Evolutionary conservation across 306 rosid species (phyloP).

Genomic region (Inga oerstediana): DNA sequence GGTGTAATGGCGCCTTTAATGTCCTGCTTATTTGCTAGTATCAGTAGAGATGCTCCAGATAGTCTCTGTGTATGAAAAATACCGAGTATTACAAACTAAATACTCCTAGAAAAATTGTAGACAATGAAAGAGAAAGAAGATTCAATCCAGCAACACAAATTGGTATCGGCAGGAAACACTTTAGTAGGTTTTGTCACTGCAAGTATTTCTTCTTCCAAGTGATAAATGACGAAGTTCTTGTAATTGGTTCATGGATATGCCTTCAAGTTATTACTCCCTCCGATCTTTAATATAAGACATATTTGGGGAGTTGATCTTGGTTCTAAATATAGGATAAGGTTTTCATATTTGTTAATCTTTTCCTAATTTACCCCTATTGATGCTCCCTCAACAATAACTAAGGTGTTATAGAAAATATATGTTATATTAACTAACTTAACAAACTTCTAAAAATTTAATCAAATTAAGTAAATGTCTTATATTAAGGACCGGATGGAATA

Average conservation of each 20-base stretch:
- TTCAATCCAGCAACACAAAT: slow-evolving; percentile 4
- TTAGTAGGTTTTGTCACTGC: not conserved
- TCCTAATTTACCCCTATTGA: too few relatives aligned
- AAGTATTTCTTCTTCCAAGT: not conserved
- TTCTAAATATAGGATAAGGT: too few relatives aligned
- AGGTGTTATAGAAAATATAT: too few relatives aligned
- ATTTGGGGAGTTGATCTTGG: too few relatives aligned
- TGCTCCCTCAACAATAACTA: too few relatives aligned
- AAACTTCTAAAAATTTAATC: too few relatives aligned
- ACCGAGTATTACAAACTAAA: not conserved
- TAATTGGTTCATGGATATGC: not conserved
- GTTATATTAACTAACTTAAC: too few relatives aligned
- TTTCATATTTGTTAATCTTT: too few relatives aligned
- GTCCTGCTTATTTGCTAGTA: slow-evolving; percentile 93
- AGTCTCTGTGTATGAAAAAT: not conserved
- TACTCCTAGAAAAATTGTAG: not conserved
- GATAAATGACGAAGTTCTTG: slow-evolving; percentile 7
- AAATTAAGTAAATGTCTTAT: too few relatives aligned
- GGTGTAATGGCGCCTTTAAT: slow-evolving; percentile 83
- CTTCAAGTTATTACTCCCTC: not conserved
- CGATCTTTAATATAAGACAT: too few relatives aligned
- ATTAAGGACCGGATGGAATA: too few relatives aligned
- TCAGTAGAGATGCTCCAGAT: slow-evolving; percentile 55
- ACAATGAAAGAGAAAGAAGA: not conserved
- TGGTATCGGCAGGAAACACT: not conserved